phyloP scores from a whole-genome alignment of 345 rosid genomes.

The Sonneratia caseolaris region DNA sequence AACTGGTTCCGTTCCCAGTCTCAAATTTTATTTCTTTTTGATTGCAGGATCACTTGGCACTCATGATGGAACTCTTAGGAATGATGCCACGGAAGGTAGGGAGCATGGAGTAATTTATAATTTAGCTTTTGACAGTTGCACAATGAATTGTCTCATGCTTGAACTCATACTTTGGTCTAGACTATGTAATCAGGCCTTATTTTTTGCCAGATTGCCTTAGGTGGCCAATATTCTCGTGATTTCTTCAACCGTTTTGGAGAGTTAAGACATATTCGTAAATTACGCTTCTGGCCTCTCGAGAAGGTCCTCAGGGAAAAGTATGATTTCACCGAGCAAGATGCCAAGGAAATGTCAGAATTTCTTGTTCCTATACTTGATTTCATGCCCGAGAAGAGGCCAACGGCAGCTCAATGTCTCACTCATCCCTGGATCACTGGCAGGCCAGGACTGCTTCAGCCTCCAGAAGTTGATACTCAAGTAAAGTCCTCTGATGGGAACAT shows the following conservation, averaged over 20 bases:
- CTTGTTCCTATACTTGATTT: conserved; percentile 72
- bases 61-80: conserved; percentile 96
- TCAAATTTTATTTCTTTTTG: background rate
- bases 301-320: conserved; percentile 77
- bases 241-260: conserved; percentile 78
- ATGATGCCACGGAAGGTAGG: conserved; percentile 84
- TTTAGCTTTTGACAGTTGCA: background rate
- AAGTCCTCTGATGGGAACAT: conserved; percentile 7
- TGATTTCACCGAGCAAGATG: conserved; percentile 68
- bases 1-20: background rate
- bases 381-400: conserved; percentile 75
- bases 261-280: conserved; percentile 59
- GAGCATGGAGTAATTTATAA: background rate
- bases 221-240: conserved; percentile 71
- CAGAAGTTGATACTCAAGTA: conserved; percentile 13
- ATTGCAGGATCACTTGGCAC: conserved; percentile 87
- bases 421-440: conserved; percentile 71
- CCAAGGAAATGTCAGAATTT: conserved; percentile 65
- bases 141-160: background rate
- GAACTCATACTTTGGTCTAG: background rate
- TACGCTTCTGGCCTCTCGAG: conserved; percentile 74
- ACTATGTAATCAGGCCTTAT: background rate
- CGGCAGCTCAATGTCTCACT: conserved; percentile 69
- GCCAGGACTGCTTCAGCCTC: conserved; percentile 41
- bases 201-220: conserved; percentile 57